Evolutionary conservation across 2,329 filamentous ascomycete genomes (phyloP).

Genomic region (Colletotrichum sp.): DNA sequence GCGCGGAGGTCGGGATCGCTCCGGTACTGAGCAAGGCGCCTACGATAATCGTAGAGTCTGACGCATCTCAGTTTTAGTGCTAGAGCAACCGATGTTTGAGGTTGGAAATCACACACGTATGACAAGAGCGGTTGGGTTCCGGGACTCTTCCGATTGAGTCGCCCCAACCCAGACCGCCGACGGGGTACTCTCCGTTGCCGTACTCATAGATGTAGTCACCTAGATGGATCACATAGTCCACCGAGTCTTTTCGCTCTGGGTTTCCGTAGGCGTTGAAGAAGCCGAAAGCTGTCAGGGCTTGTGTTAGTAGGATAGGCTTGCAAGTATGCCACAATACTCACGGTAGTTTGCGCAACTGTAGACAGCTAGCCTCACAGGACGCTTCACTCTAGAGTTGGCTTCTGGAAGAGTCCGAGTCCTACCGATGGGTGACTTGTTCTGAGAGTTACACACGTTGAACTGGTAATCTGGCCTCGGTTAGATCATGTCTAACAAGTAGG

Average conservation of each 20-base stretch:
- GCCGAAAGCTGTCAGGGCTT: constrained; percentile 31
- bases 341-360: constrained; percentile 76
- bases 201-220: constrained; percentile 72
- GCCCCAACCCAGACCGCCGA: constrained; percentile 49
- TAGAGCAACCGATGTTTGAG: neutral
- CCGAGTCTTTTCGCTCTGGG: constrained; percentile 60
- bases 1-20: constrained; percentile 47
- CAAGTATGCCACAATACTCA: constrained; percentile 31
- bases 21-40: constrained; percentile 44
- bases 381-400: constrained; percentile 57
- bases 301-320: rapidly evolving
- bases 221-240: constrained; percentile 66
- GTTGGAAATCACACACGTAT: constrained; percentile 37
- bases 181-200: constrained; percentile 41
- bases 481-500: constrained; percentile 23
- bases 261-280: constrained; percentile 69
- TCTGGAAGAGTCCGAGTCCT: constrained; percentile 73
- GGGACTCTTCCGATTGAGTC: constrained; percentile 56
- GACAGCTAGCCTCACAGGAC: constrained; percentile 65
- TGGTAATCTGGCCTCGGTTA: constrained; percentile 51
- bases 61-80: neutral
- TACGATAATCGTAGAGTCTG: constrained; percentile 47
- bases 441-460: constrained; percentile 70
- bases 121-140: constrained; percentile 55
- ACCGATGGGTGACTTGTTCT: constrained; percentile 66